phyloP scores from a whole-genome alignment of 257 asterid genomes.

The Salvia splendens region DNA sequence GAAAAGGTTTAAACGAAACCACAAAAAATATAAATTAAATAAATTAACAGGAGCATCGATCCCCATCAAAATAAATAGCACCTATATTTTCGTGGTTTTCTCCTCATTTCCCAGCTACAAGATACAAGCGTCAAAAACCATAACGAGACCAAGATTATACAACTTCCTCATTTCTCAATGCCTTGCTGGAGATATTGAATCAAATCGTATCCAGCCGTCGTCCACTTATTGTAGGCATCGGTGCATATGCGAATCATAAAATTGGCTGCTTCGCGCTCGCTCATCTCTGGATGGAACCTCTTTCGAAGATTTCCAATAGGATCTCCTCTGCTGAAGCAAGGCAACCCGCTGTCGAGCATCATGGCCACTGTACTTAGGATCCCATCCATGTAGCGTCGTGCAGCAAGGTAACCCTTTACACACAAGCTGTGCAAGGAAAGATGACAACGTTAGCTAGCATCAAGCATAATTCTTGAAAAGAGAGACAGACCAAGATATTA shows the following conservation, averaged over 20 bases:
- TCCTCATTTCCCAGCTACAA: conserved; percentile 31
- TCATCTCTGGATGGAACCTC: conserved; percentile 97
- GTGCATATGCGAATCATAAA: conserved; percentile 86
- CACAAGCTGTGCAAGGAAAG: conserved; percentile 63
- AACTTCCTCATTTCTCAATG: conserved; percentile 71
- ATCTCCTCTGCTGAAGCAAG: conserved; percentile 98
- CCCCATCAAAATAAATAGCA: conserved; percentile 28
- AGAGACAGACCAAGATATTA: not conserved
- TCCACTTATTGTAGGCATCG: conserved; percentile 98
- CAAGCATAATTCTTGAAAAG: not conserved
- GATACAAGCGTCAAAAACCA: conserved; percentile 1
- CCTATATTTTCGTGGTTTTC: conserved; percentile 11
- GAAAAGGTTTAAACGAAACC: not conserved
- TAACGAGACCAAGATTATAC: conserved; percentile 35
- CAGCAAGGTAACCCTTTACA: conserved; percentile 97
- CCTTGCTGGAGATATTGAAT: conserved; percentile 98
- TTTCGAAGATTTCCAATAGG: conserved; percentile 96
- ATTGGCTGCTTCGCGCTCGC: conserved; percentile 96
- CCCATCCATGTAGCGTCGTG: conserved; percentile 93
- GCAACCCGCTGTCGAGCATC: conserved; percentile 96
- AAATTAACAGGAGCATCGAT: not conserved
- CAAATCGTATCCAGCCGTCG: conserved; percentile 94
- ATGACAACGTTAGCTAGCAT: conserved; percentile 19
- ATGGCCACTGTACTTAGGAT: conserved; percentile 69
- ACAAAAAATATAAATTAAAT: not conserved